Percentiles rank a stretch among this genome's conserved stretches.
These are phyloP conservation scores for Lepidium sativum DNA, from an alignment of 345 rosid genomes.

Conservation along the genomic window DNA sequence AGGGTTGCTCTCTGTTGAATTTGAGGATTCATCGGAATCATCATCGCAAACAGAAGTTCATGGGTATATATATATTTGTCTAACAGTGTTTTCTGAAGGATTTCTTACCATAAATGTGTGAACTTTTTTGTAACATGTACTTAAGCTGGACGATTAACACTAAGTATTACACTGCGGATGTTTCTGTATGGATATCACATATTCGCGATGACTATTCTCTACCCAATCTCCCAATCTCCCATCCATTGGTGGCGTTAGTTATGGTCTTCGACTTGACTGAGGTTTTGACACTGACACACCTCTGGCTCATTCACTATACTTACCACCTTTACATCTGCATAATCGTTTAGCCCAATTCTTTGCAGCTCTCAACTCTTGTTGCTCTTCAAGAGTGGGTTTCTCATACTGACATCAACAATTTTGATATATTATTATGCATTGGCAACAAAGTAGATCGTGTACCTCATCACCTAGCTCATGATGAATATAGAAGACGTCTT, in stretches of 20 bases:
- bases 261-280: constrained; percentile 76
- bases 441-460: constrained; percentile 83
- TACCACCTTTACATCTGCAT: not conserved
- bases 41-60: constrained; percentile 35
- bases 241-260: constrained; percentile 56
- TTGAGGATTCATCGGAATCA: constrained; percentile 50
- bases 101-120: not conserved
- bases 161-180: constrained; percentile 84
- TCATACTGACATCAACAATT: constrained; percentile 41
- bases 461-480: constrained; percentile 73
- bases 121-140: constrained; percentile 30
- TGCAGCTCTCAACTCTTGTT: constrained; percentile 60
- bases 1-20: constrained; percentile 60
- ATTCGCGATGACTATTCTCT: constrained; percentile 47
- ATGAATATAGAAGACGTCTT: constrained; percentile 54
- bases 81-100: not conserved
- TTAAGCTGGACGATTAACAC: constrained; percentile 74
- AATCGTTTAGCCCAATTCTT: constrained; percentile 5
- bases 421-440: constrained; percentile 65
- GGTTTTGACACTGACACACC: constrained; percentile 34
- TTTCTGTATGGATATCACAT: constrained; percentile 64
- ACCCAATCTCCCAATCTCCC: constrained; percentile 32
- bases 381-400: constrained; percentile 71
- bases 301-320: not conserved
- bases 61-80: constrained; percentile 28